Evolutionary conservation across 2,329 filamentous ascomycete species (phyloP), one percentile per base, ranked within the genome.

Genomic region (Talaromyces sp.): DNA sequence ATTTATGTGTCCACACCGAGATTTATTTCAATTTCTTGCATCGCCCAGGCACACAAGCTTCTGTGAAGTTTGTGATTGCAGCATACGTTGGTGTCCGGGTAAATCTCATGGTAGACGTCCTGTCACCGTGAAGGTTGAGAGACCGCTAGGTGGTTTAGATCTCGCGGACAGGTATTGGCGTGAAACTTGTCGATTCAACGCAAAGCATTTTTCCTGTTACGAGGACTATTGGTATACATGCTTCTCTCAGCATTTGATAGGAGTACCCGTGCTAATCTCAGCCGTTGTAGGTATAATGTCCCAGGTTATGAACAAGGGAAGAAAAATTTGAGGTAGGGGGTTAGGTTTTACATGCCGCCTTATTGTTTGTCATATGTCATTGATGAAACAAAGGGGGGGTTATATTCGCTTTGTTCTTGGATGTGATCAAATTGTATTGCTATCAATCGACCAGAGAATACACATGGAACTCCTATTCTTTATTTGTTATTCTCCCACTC

Each of bases 1-100:
- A 42, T 56, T 56, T 42, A 5, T 56, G n/a, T 56, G 34, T 36
- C 54, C 54, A 28, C 54, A 56, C 23, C 54, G 33, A 40, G 54
- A 56, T 42, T 18, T 56, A 4, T 56, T 56, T 56, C 9, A 16
- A 18, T 56, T 56, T 9, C 40, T 56, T 28, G 16, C 18, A 56
- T 56, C 34, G 12, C 40, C 54, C 8, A n/a, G 5, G 34, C n/a
- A 28, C 33, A 14, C n/a, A 16, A 56, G 33, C 33, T 9, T 27
- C 33, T 56, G 54, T 30, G 34, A 8, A 12, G 1, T 28, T 10
- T 56, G 54, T 27, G 33, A 42, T 27, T 27, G 16, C 10, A 28
- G 4, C 16, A 56, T 42, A 5, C 33, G 42, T 56, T 56, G 34
- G 54, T 56, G 54, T 56, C 54, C 54, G 4, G 34, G 34, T 16